Percentiles rank a stretch among this genome's conserved stretches.
Conservation (phyloP, 306 rosid genomes). For the Lupinus albus region DNA sequence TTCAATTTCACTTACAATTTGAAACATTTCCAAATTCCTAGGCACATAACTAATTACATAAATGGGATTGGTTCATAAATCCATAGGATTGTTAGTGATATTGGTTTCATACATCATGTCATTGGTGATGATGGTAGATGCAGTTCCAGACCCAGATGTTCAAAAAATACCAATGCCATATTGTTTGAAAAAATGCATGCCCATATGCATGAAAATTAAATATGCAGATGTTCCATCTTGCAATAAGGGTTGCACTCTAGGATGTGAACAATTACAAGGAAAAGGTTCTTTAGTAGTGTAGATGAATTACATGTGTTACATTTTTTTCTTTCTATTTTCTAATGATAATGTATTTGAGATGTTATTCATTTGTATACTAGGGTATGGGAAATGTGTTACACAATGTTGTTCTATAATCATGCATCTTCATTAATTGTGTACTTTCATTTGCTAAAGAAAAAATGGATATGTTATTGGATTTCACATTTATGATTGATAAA, state of each 20-base stretch:
- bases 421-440: too few relatives aligned
- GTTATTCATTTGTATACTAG: too few relatives aligned
- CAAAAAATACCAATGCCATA: not conserved
- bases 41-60: not conserved
- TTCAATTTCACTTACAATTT: conserved; percentile 6
- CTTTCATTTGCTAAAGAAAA: too few relatives aligned
- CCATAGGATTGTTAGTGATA: conserved; percentile 1
- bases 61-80: conserved; percentile 37
- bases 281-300: conserved; percentile 21
- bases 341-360: too few relatives aligned
- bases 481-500: too few relatives aligned
- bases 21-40: not conserved
- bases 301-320: too few relatives aligned
- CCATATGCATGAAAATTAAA: conserved; percentile 41
- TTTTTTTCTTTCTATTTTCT: too few relatives aligned
- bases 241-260: conserved; percentile 27
- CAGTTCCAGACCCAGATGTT: not conserved
- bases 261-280: conserved; percentile 44
- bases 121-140: not conserved
- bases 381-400: too few relatives aligned
- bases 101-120: not conserved
- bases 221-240: not conserved
- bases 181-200: conserved; percentile 30
- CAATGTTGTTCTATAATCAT: too few relatives aligned
- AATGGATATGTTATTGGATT: too few relatives aligned